A percentile compares a stretch with the other conserved stretches of the same genome.
These are phyloP conservation scores for Hirschioporus abietinus DNA, from an alignment of 768 basidiomycete species.

Conservation along the genomic window DNA sequence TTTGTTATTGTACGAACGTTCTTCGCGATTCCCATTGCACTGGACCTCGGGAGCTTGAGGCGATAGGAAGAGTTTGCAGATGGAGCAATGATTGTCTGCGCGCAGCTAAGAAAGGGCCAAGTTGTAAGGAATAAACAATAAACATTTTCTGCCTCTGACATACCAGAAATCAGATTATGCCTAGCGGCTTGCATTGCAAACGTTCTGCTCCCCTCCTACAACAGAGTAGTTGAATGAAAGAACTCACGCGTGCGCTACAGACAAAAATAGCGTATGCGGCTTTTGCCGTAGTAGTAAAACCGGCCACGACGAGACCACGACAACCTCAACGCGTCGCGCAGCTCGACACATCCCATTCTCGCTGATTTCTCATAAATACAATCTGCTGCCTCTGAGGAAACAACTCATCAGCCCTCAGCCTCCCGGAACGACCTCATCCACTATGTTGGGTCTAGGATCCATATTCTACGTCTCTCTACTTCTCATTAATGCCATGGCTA, in stretches of 20 bases:
- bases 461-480: constrained; percentile 85
- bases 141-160: not conserved
- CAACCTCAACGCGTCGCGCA: not conserved
- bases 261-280: not conserved
- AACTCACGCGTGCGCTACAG: not conserved
- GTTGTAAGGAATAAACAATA: not conserved
- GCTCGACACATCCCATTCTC: too few species aligned
- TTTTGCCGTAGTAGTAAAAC: not conserved
- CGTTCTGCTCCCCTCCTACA: not conserved
- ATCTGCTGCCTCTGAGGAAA: not conserved
- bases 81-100: not conserved
- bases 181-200: not conserved
- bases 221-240: not conserved
- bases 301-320: not conserved
- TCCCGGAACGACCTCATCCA: constrained; percentile 5
- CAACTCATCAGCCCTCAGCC: not conserved
- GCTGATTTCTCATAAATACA: too few species aligned
- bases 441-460: constrained; percentile 58
- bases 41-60: constrained; percentile 15
- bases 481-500: constrained; percentile 90
- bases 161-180: not conserved
- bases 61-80: constrained; percentile 14
- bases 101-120: not conserved
- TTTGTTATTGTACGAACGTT: constrained; percentile 31
- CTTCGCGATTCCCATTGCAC: constrained; percentile 36